These are phyloP conservation scores for Piper longum DNA, from an alignment of 164 flowering plant genomes.

Conservation along the genomic window DNA sequence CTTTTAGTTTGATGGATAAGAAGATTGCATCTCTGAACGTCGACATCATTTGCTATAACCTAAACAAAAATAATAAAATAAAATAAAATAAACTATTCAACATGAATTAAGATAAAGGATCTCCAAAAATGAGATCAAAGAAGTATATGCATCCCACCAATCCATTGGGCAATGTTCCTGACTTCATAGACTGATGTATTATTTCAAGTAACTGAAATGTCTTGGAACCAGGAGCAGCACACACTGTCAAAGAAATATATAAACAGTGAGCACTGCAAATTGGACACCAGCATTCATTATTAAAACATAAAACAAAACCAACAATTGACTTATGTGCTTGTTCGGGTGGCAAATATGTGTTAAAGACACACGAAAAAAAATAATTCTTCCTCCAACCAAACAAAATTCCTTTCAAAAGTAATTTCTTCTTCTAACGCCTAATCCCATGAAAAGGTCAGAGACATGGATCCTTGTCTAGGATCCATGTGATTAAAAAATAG, in stretches of 20 bases:
- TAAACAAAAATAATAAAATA: conserved; percentile 9
- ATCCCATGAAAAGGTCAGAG: no score
- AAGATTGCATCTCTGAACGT: conserved; percentile 88
- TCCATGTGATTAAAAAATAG: no score
- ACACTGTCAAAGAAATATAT: conserved; percentile 47
- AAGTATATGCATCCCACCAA: conserved; percentile 34
- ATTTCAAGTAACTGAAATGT: conserved; percentile 96
- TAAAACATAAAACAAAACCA: not conserved
- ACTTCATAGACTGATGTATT: conserved; percentile 48
- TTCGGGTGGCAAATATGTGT: no score
- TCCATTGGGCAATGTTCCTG: conserved; percentile 73
- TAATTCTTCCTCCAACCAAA: no score
- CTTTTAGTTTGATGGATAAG: conserved; percentile 97
- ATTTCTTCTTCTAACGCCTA: no score
- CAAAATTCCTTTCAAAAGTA: no score
- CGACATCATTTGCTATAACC: conserved; percentile 96
- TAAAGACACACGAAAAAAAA: no score
- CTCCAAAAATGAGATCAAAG: not conserved
- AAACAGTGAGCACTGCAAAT: not conserved
- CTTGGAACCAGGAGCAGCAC: conserved; percentile 99
- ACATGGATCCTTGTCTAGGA: no score
- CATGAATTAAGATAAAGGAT: not conserved
- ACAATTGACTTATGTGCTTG: not conserved
- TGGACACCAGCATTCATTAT: not conserved
- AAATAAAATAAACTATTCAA: not conserved